Conservation (phyloP, 768 basidiomycete genomes). For the Sporobolomyces roseus region DNA sequence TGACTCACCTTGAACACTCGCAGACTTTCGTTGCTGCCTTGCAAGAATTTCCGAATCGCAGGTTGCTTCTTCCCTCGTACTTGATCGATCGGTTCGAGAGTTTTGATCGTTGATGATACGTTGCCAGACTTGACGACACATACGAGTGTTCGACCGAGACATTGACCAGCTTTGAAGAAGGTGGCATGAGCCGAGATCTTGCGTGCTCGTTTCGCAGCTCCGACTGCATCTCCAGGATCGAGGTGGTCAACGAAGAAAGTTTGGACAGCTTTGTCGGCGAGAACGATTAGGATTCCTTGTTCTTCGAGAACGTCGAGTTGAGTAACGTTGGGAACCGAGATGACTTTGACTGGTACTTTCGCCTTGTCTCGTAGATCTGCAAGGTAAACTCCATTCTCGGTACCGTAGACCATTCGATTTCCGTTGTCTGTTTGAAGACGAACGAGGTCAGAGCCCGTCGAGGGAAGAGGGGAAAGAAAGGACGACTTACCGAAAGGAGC, state of each 20-base stretch:
- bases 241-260: constrained; percentile 93
- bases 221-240: constrained; percentile 81
- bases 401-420: constrained; percentile 86
- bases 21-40: constrained; percentile 90
- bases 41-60: constrained; percentile 85
- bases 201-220: constrained; percentile 87
- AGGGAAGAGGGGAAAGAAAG: constrained; percentile 40
- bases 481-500: constrained; percentile 68
- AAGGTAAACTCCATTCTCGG: constrained; percentile 93
- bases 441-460: neutral
- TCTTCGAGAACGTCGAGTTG: constrained; percentile 97
- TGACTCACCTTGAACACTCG: constrained; percentile 75
- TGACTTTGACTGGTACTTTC: constrained; percentile 69
- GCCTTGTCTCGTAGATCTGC: constrained; percentile 70
- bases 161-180: constrained; percentile 95
- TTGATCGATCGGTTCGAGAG: constrained; percentile 92
- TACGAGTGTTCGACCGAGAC: constrained; percentile 82
- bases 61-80: constrained; percentile 57
- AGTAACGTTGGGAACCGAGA: constrained; percentile 79
- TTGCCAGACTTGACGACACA: constrained; percentile 96
- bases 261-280: constrained; percentile 94
- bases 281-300: constrained; percentile 89
- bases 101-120: constrained; percentile 89
- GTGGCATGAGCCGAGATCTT: constrained; percentile 92
- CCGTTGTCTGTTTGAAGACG: constrained; percentile 63